These are phyloP conservation scores for Picea glauca DNA, from an alignment of 75 land plant genomes.

Conservation along the genomic window DNA sequence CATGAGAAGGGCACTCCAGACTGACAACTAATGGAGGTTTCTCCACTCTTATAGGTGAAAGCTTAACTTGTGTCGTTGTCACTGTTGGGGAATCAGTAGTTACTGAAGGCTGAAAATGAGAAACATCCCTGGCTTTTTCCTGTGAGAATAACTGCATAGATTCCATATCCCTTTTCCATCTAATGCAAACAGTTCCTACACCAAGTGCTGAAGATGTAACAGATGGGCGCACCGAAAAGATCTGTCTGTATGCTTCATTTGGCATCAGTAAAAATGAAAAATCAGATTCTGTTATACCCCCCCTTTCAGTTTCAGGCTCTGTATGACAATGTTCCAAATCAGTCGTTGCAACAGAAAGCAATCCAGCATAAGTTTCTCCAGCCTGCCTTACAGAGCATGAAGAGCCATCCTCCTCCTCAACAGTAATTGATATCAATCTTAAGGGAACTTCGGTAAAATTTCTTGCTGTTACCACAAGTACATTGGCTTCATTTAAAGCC, in stretches of 20 bases:
- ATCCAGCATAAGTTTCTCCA: background rate
- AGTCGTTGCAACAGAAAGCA: background rate
- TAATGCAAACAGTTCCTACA: slow-evolving; percentile 55
- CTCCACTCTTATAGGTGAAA: slow-evolving; percentile 75
- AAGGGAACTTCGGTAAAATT: slow-evolving; percentile 73
- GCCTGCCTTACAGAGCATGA: slow-evolving; percentile 24
- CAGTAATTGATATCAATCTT: slow-evolving; percentile 41
- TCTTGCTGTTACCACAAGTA: slow-evolving; percentile 54
- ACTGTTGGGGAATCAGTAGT: background rate
- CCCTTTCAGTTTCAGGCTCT: background rate
- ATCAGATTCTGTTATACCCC: slow-evolving; percentile 5
- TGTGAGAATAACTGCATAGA: background rate
- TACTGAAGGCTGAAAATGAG: background rate
- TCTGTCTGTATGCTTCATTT: slow-evolving; percentile 69
- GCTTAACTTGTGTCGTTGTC: slow-evolving; percentile 29
- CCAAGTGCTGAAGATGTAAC: slow-evolving; percentile 21
- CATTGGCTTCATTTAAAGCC: slow-evolving; percentile 60
- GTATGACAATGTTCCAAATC: background rate
- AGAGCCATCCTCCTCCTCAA: slow-evolving; percentile 40
- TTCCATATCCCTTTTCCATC: slow-evolving; percentile 59
- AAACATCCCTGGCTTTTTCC: background rate
- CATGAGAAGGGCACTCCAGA: slow-evolving; percentile 84
- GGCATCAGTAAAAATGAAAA: slow-evolving; percentile 33
- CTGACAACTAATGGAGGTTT: slow-evolving; percentile 65
- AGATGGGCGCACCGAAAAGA: slow-evolving; percentile 70